Evolutionary conservation across 805 yeast genomes (phyloP).

Genomic region (Deakozyma indianensis): DNA sequence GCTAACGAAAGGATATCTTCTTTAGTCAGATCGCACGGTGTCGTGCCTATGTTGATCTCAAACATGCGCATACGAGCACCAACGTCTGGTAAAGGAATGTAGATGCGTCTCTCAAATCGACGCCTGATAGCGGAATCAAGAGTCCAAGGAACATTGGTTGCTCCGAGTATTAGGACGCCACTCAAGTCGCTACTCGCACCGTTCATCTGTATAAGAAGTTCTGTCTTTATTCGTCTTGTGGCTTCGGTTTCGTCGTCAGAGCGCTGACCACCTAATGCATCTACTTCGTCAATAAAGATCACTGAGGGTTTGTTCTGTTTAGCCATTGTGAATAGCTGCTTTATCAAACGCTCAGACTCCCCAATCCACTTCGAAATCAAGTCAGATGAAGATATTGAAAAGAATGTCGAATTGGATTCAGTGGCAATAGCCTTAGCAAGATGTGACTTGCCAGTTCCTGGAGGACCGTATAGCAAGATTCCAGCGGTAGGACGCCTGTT

Average conservation of each 20-base stretch:
- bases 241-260: conserved; percentile 98
- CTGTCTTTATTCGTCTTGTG: conserved; percentile 88
- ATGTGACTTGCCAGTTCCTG: conserved; percentile 97
- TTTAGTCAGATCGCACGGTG: conserved; percentile 63
- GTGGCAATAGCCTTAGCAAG: conserved; percentile 98
- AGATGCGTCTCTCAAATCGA: conserved; percentile 89
- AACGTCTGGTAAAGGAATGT: conserved; percentile 88
- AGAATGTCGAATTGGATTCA: conserved; percentile 93
- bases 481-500: conserved; percentile 89
- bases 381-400: conserved; percentile 91
- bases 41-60: conserved; percentile 79
- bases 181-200: conserved; percentile 93
- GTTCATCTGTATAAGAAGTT: conserved; percentile 92
- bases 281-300: conserved; percentile 95
- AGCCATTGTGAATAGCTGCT: conserved; percentile 90
- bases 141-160: conserved; percentile 98
- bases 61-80: conserved; percentile 89
- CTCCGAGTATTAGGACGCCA: conserved; percentile 91
- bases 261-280: conserved; percentile 94
- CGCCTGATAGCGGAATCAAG: conserved; percentile 94
- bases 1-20: conserved; percentile 70
- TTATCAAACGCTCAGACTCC: conserved; percentile 89
- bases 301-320: conserved; percentile 91
- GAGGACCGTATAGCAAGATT: conserved; percentile 78
- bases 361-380: conserved; percentile 99